Conservation (phyloP, 2,329 filamentous ascomycete species). For the Colletotrichum noveboracense region DNA sequence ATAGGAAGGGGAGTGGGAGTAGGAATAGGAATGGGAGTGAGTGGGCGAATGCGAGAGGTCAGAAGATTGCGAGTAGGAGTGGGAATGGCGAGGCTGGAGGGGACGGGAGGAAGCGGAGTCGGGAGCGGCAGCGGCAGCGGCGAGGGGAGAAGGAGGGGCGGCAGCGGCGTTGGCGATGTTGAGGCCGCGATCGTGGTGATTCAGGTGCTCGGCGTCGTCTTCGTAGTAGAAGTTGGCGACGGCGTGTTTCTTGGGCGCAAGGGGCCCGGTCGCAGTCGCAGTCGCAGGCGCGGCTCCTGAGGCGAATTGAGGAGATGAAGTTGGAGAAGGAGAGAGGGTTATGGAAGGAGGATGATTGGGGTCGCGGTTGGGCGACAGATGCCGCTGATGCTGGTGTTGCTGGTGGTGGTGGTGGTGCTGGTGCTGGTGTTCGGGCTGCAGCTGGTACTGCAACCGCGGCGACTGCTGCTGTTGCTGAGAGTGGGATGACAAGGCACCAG, state of each 20-base stretch:
- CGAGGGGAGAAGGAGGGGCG: not conserved
- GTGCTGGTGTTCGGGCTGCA: not conserved
- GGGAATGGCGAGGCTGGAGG: conserved; percentile 7
- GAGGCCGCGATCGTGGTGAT: not conserved
- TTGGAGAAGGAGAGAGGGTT: not conserved
- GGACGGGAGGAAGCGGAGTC: conserved; percentile 18
- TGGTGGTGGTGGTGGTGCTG: not conserved
- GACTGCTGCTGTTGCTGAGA: not conserved
- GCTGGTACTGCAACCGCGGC: not conserved
- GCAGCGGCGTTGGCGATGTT: not conserved
- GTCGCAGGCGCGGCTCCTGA: not conserved
- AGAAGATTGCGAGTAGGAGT: not conserved
- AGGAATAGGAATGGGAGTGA: not conserved
- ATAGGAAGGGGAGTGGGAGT: not conserved
- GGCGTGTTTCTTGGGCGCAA: conserved; percentile 13
- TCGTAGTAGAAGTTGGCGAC: conserved; percentile 20
- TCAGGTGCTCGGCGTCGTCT: conserved; percentile 1
- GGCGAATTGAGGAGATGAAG: not conserved
- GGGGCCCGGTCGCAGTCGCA: not conserved
- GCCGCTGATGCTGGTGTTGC: not conserved
- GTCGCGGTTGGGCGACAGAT: not conserved
- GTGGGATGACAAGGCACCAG: not conserved
- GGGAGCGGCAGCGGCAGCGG: not conserved
- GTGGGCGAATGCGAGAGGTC: not conserved
- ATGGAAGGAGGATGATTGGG: not conserved